Conservation (phyloP, 2,329 filamentous ascomycete genomes). For the Trichophyton verrucosum region DNA sequence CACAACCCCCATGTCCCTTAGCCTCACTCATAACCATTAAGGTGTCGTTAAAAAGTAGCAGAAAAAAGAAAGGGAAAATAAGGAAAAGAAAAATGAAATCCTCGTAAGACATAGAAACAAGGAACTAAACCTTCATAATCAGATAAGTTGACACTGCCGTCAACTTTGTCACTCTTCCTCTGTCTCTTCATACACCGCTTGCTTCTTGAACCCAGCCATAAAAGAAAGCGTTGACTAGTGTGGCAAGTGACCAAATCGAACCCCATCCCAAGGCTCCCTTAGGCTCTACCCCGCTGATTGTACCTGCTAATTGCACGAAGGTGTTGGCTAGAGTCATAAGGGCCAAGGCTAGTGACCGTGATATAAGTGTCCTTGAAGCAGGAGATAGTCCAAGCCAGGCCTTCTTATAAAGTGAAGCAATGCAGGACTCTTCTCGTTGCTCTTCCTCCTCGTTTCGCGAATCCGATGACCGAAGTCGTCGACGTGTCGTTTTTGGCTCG, state of each 20-base stretch:
- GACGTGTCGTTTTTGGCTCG: not conserved
- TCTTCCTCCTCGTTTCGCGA: slow-evolving; percentile 27
- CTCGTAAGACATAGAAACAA: not conserved
- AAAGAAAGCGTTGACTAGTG: slow-evolving; percentile 19
- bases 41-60: not conserved
- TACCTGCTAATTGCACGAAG: slow-evolving; percentile 53
- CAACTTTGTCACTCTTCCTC: not conserved
- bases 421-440: slow-evolving; percentile 56
- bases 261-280: slow-evolving; percentile 62
- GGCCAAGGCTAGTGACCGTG: slow-evolving; percentile 46
- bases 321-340: slow-evolving; percentile 39
- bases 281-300: slow-evolving; percentile 57
- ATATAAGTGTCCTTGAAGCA: slow-evolving; percentile 51
- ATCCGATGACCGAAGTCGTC: slow-evolving; percentile 2
- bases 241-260: slow-evolving; percentile 55
- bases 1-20: not conserved
- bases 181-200: slow-evolving; percentile 16
- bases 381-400: slow-evolving; percentile 50
- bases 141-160: not conserved
- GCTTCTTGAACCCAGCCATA: slow-evolving; percentile 32
- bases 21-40: not conserved
- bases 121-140: not conserved
- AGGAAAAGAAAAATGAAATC: not conserved
- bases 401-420: slow-evolving; percentile 48
- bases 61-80: not conserved